These are phyloP conservation scores for Ogataea degrootiae DNA, from an alignment of 805 yeast genomes.

Conservation along the genomic window DNA sequence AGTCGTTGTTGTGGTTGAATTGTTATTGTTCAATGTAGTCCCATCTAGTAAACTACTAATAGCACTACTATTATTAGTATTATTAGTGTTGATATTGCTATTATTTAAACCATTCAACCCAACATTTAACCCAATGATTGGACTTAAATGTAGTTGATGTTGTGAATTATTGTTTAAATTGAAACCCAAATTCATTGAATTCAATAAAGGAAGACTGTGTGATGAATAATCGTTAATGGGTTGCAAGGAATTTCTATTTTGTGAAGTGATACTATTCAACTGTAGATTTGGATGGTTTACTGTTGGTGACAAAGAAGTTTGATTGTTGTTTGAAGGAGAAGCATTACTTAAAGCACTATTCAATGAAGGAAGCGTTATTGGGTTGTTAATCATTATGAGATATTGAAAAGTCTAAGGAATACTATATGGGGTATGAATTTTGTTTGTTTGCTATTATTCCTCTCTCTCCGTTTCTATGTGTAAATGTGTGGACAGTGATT, in stretches of 20 bases:
- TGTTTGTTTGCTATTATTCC: neutral
- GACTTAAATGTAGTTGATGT: neutral
- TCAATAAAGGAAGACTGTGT: constrained; percentile 1
- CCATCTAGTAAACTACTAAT: neutral
- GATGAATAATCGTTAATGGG: constrained; percentile 5
- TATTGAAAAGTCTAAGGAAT: neutral
- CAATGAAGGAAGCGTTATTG: constrained; percentile 11
- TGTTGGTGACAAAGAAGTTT: no score
- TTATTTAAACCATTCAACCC: neutral
- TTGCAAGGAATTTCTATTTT: neutral
- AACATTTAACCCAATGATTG: neutral
- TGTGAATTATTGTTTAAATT: neutral
- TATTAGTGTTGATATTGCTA: neutral
- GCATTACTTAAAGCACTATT: constrained; percentile 3
- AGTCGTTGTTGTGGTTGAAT: neutral
- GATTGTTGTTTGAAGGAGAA: neutral
- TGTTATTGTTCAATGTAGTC: neutral
- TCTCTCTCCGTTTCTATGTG: neutral
- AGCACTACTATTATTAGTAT: neutral
- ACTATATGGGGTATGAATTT: no score
- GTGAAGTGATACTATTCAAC: neutral
- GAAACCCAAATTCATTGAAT: neutral
- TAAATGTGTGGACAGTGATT: no score
- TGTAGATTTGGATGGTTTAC: no score
- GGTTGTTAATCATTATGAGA: neutral